phyloP scores from a whole-genome alignment of 768 basidiomycete species.

The Gymnopilus junonius region DNA sequence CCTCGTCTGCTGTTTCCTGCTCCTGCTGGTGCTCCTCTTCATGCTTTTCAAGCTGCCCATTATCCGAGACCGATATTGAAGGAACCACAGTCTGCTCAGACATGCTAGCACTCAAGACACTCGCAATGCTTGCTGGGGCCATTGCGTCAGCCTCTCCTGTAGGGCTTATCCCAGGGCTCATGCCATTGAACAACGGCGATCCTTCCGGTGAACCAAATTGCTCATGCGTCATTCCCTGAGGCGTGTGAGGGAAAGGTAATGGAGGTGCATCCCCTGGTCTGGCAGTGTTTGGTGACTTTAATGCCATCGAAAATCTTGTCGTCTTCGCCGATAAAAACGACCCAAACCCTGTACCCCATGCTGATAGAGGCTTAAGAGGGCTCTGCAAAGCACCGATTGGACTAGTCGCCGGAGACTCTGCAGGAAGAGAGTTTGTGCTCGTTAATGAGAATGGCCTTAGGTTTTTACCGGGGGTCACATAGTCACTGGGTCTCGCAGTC shows the following conservation, averaged over 20 bases:
- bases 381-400: conserved; percentile 14
- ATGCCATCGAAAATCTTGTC: conserved; percentile 28
- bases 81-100: conserved; percentile 10
- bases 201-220: conserved; percentile 27
- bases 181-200: conserved; percentile 31
- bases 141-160: conserved; percentile 4
- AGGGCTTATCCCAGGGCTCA: conserved; percentile 27
- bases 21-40: not conserved
- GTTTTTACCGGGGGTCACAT: not conserved
- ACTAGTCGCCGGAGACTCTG: conserved; percentile 23
- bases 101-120: conserved; percentile 20
- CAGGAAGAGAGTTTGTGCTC: conserved; percentile 26
- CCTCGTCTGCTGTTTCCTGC: not conserved
- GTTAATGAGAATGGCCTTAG: conserved; percentile 34
- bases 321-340: conserved; percentile 36
- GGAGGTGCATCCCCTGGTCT: conserved; percentile 11
- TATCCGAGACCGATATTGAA: not conserved
- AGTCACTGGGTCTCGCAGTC: conserved; percentile 25
- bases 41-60: not conserved
- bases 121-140: conserved; percentile 19
- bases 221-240: conserved; percentile 7
- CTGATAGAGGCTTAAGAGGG: conserved; percentile 29
- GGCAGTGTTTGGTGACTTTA: conserved; percentile 25
- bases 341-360: conserved; percentile 38
- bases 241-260: conserved; percentile 8